Conservation (phyloP, 306 rosid species). For the Astragalus membranaceus region DNA sequence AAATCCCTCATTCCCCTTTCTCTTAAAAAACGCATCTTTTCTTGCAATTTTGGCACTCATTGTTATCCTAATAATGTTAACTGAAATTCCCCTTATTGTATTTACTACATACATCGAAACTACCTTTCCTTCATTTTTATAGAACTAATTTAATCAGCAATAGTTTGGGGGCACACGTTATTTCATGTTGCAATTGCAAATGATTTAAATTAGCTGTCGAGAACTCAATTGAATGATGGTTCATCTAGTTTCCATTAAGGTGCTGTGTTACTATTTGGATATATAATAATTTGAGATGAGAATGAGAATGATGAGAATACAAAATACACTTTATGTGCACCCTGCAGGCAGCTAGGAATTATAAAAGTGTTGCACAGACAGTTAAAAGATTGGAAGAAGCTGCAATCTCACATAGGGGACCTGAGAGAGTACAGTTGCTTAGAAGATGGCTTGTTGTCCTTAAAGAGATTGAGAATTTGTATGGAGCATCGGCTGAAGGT, state of each 20-base stretch:
- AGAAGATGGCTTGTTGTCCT: conserved; percentile 85
- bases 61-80: neutral
- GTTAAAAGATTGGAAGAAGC: conserved; percentile 84
- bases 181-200: neutral
- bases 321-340: neutral
- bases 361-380: conserved; percentile 60
- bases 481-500: conserved; percentile 39
- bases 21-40: neutral
- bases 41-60: neutral
- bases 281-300: neutral
- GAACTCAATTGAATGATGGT: neutral
- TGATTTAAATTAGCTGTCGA: neutral
- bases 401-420: conserved; percentile 65
- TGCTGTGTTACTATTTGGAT: neutral
- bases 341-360: conserved; percentile 59
- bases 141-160: no score
- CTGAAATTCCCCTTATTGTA: conserved; percentile 2
- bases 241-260: neutral
- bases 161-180: neutral
- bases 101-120: neutral
- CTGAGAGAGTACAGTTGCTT: conserved; percentile 71
- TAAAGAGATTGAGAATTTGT: conserved; percentile 57
- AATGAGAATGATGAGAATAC: neutral
- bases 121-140: neutral
- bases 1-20: neutral